These are phyloP conservation scores for Venturia aucupariae DNA, from an alignment of 2,329 filamentous ascomycete genomes.

Conservation along the genomic window DNA sequence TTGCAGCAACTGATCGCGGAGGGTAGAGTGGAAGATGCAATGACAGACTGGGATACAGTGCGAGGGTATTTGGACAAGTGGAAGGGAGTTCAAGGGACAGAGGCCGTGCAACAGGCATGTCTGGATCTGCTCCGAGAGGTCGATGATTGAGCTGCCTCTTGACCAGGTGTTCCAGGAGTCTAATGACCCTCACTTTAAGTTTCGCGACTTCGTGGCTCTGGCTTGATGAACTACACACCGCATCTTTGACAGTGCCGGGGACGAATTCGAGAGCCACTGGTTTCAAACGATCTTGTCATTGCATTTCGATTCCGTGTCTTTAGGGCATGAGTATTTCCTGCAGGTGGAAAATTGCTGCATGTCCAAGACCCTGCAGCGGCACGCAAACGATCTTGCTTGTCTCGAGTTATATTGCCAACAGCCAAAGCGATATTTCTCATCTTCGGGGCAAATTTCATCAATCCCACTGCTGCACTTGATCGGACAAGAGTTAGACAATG, in stretches of 20 bases:
- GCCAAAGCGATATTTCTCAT: not conserved
- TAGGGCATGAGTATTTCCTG: not conserved
- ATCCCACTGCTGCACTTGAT: not conserved
- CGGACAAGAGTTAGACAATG: not conserved
- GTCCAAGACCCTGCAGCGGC: not conserved
- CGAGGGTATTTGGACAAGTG: slow-evolving; percentile 33
- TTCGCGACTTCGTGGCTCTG: not conserved
- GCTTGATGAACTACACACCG: not conserved
- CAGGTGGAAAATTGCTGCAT: not conserved
- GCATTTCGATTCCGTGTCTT: not conserved
- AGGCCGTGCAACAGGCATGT: slow-evolving; percentile 31
- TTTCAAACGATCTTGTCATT: not conserved
- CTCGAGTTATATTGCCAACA: not conserved
- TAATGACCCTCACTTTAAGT: not conserved
- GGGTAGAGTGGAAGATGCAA: slow-evolving; percentile 53
- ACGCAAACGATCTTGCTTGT: not conserved
- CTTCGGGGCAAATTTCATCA: not conserved
- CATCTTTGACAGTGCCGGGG: not conserved
- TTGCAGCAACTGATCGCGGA: slow-evolving; percentile 49
- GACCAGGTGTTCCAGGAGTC: not conserved
- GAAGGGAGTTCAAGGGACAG: slow-evolving; percentile 34
- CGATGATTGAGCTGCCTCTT: slow-evolving; percentile 4
- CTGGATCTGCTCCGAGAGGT: slow-evolving; percentile 22
- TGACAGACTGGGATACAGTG: slow-evolving; percentile 38
- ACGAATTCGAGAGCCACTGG: not conserved